Percentiles rank a stretch among this genome's conserved stretches.
phyloP scores from a whole-genome alignment of 139 green algal species.

The Ostreobium quekettii region DNA sequence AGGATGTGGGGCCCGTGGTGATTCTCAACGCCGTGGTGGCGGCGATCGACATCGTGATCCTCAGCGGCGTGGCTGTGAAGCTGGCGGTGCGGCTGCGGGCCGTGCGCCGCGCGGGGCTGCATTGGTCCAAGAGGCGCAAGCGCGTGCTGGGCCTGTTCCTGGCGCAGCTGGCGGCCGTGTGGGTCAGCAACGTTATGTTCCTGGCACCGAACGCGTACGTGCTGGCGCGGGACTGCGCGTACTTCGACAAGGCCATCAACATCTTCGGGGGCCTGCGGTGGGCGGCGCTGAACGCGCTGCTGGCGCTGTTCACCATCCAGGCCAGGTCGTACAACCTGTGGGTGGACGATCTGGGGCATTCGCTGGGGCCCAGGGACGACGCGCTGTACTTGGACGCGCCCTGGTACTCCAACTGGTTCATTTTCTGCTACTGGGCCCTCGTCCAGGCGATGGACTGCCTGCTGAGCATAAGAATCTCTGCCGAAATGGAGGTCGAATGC shows the following conservation, averaged over 20 bases:
- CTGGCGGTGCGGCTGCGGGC: neutral
- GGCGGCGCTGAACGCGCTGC: constrained; percentile 26
- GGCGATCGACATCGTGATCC: neutral
- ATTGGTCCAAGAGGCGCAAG: neutral
- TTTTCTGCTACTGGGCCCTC: neutral
- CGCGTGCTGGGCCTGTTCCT: neutral
- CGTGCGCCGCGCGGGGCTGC: neutral
- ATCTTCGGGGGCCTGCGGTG: constrained; percentile 22
- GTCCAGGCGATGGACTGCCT: neutral
- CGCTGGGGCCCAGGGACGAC: neutral
- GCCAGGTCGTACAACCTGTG: neutral
- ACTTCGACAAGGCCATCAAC: constrained; percentile 15
- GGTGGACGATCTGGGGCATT: neutral
- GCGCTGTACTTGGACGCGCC: neutral
- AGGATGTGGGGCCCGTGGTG: neutral
- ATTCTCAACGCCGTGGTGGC: neutral
- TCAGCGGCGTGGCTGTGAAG: neutral
- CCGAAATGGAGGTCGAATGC: too few relatives aligned
- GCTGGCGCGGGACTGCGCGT: constrained; percentile 16
- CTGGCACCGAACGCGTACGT: constrained; percentile 24
- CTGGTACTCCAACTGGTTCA: neutral
- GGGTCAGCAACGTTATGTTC: constrained; percentile 26
- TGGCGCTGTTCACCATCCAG: constrained; percentile 26
- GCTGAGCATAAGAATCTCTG: neutral
- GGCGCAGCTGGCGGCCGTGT: neutral